Conservation (phyloP, 352 stramenopile species). For the Globisporangium parvum region DNA sequence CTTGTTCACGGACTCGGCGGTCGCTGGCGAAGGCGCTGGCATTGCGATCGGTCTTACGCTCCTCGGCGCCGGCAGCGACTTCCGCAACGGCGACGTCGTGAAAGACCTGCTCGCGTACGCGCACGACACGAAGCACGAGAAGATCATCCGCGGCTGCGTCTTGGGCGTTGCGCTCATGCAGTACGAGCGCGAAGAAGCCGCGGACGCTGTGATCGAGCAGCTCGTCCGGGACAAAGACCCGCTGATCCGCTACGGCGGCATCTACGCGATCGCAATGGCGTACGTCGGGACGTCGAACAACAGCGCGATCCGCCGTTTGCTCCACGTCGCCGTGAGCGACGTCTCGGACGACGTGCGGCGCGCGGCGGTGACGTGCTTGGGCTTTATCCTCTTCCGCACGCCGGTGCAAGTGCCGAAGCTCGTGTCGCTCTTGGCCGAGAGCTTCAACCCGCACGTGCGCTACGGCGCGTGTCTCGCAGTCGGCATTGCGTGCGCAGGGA, state of each 20-base stretch:
- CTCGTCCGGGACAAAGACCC: slow-evolving; percentile 96
- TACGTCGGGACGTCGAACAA: slow-evolving; percentile 98
- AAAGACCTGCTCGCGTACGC: slow-evolving; percentile 97
- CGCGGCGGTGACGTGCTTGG: slow-evolving; percentile 95
- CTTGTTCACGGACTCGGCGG: slow-evolving; percentile 97
- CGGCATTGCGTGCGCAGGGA: slow-evolving; percentile 96
- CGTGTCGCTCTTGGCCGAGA: slow-evolving; percentile 95
- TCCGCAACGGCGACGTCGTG: slow-evolving; percentile 74
- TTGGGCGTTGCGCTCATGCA: slow-evolving; percentile 98
- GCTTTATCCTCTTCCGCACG: slow-evolving; percentile 98
- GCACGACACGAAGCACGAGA: slow-evolving; percentile 98
- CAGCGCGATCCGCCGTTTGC: slow-evolving; percentile 92
- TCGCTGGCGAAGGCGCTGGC: slow-evolving; percentile 96
- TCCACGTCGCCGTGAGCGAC: slow-evolving; percentile 98
- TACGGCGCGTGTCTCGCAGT: slow-evolving; percentile 99
- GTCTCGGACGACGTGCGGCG: slow-evolving; percentile 98
- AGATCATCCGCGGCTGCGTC: slow-evolving; percentile 98
- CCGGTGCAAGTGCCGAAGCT: slow-evolving; percentile 91
- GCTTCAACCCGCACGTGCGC: slow-evolving; percentile 99
- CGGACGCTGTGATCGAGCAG: slow-evolving; percentile 96
- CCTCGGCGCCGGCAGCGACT: slow-evolving; percentile 90
- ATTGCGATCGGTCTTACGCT: slow-evolving; percentile 97
- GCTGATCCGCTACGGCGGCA: slow-evolving; percentile 96
- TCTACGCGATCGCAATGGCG: slow-evolving; percentile 96
- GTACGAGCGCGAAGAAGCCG: slow-evolving; percentile 96